Evolutionary conservation across 225 moss, liverwort and hornwort genomes (phyloP), one percentile per base, ranked within the genome.

Genomic region (Climacium dendroides): DNA sequence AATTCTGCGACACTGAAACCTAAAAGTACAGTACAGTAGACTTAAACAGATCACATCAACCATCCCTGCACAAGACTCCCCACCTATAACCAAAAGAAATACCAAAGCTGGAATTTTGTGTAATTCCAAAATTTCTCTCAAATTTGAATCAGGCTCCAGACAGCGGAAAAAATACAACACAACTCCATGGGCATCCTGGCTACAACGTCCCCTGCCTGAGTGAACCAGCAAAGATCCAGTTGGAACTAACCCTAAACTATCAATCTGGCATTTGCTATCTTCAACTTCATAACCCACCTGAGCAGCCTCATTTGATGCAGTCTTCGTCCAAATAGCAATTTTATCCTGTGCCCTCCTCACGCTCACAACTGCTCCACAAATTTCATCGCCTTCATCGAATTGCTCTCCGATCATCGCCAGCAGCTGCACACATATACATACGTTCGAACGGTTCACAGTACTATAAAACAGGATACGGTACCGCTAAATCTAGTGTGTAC

Each of bases 391-490:
- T 89, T 97, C 97, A 29, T 96, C 97, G 80, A 97, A 97, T 90
- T 97, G 97, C 88, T 96, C 97, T 62, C 97, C 97, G 41, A 97
- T 97, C 96, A 97, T 96, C 50, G 97, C 96, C 90, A 97, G 87
- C 82, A 97, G 90, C 97, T 97, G 92, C 85, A 53, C 41, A 41
- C 82, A 79, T 12, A 6, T 28, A 70, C 3, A 34, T 15, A 43
- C 23, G 18, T 11, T n/a, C 35, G 13, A 61, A n/a, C 19, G 22
- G 50, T 58, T 66, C 48, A 77, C 23, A 47, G 32, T 34, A 26
- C 60, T 78, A 30, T 35, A 30, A 8, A 58, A 37, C 47, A 52
- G 39, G 32, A 48, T 37, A 83, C 6, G 25, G 17, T 25, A 58
- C 47, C 50, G 39, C 14, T 78, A 37, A 50, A 59, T 64, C 41